Evolutionary conservation across 2,329 filamentous ascomycete genomes (phyloP), one percentile per base, ranked within the genome.

Genomic region (Dothideomycetes sp.): DNA sequence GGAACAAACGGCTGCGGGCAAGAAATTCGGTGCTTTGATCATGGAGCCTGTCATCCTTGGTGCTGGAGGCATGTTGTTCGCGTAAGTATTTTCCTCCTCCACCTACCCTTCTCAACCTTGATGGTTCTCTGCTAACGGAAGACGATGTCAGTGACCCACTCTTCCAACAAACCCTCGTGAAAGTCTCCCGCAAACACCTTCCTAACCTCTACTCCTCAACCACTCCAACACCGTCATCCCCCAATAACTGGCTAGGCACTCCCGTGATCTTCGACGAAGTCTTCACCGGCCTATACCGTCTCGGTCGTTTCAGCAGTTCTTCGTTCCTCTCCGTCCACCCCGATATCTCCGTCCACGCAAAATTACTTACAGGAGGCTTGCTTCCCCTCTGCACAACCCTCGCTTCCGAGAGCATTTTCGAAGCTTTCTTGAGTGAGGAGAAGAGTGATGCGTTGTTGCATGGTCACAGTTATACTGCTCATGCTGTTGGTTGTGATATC

Each of bases 251-350:
- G 85, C 68, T 69, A 1, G 84, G 85, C 2, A 71, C 93, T 4
- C 85, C 86, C 0, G 65, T 93, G 27, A 69, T 93, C 50, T 85
- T 86, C 49, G 85, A 94, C 55, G 86, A 93, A 56, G 85, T 93
- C 24, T 93, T 94, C 61, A 89, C 84, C 0, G 85, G 85, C 1
- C 67, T 93, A 4, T 88, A 88, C 57, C 82, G 86, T 10, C 76
- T 94, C 0, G 85, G 86, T 2, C 74, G 78, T 27, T 77, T 80
- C 54, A 78, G 74, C 1, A 71, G 84, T 0, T 76, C 82, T 0
- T 79, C 78, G 0, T 83, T 89, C 58, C 71, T 93, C 3, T 66
- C 68, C 4, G 64, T 76, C 0, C 61, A 84, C 22, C 73, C 85
- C 0, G 85, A 93, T 51, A 80, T 93, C 33, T 78, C 79, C 0